A percentile compares a stretch with the other conserved stretches of the same genome.
Conservation (phyloP, 2,329 filamentous ascomycete species). For the Nigrospora sphaerica region DNA sequence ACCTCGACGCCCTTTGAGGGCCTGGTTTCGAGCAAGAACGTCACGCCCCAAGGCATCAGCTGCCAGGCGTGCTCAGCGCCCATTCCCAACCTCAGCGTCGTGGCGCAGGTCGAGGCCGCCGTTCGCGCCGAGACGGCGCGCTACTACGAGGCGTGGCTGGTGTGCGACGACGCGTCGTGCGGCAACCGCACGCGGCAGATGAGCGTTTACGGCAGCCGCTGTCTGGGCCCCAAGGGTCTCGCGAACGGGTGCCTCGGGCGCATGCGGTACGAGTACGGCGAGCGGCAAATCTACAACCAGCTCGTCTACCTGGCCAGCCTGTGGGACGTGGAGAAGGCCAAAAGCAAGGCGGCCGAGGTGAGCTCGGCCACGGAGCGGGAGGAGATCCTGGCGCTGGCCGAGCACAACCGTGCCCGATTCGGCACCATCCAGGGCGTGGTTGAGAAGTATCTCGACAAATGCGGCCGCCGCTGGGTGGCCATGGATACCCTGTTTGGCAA, state of each 20-base stretch:
- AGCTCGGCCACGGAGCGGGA: conserved; percentile 47
- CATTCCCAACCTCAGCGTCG: conserved; percentile 65
- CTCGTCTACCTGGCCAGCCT: conserved; percentile 77
- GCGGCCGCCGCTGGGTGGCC: conserved; percentile 84
- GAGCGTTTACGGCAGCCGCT: conserved; percentile 85
- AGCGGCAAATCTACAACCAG: conserved; percentile 93
- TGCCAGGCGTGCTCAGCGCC: conserved; percentile 63
- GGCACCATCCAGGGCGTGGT: conserved; percentile 69
- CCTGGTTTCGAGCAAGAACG: conserved; percentile 33
- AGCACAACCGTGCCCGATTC: conserved; percentile 78
- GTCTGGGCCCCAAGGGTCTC: conserved; percentile 78
- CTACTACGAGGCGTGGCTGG: conserved; percentile 90
- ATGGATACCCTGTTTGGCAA: conserved; percentile 84
- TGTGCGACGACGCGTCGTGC: conserved; percentile 85
- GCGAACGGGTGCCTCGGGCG: conserved; percentile 77
- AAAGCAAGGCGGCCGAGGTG: conserved; percentile 32
- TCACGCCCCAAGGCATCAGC: conserved; percentile 58
- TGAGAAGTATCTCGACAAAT: conserved; percentile 80
- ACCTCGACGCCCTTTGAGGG: conserved; percentile 69
- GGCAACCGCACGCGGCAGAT: conserved; percentile 84
- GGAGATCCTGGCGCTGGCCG: conserved; percentile 63
- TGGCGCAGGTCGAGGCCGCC: conserved; percentile 81
- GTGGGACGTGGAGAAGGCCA: conserved; percentile 85
- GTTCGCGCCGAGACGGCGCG: conserved; percentile 69
- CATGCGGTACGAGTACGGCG: conserved; percentile 82